Percentiles rank a stretch among this genome's conserved stretches.
These are phyloP conservation scores for Eucalyptus erythrocorys DNA, from an alignment of 345 rosid genomes.

Conservation along the genomic window DNA sequence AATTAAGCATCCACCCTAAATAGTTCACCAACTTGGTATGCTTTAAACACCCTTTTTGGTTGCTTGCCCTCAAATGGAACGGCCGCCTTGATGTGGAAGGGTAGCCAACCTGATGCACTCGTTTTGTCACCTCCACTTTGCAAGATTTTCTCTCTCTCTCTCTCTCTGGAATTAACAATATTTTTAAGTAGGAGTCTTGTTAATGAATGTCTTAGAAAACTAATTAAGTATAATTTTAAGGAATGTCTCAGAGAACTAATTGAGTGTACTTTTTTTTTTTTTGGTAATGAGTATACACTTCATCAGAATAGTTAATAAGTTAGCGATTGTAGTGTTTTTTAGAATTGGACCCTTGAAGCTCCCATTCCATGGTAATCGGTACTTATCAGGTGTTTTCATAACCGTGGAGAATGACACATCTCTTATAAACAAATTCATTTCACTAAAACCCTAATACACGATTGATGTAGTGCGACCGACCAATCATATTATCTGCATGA, in stretches of 20 bases:
- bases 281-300: too few species aligned
- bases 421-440: neutral
- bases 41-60: neutral
- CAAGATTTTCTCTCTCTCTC: neutral
- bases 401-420: neutral
- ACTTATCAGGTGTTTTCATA: neutral
- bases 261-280: too few species aligned
- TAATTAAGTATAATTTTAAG: too few species aligned
- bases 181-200: neutral
- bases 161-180: neutral
- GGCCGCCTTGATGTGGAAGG: fast-evolving
- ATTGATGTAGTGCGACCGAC: fast-evolving
- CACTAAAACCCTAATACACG: neutral
- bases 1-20: neutral
- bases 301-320: too few species aligned
- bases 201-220: too few species aligned
- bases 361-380: neutral
- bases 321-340: neutral
- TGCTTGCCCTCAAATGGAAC: neutral
- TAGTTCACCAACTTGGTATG: neutral
- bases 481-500: neutral
- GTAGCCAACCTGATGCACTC: neutral
- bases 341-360: neutral
- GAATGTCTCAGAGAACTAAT: too few species aligned
- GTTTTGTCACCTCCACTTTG: neutral